A percentile compares a stretch with the other conserved stretches of the same genome.
These are phyloP conservation scores for Fraxinus floribunda DNA, from an alignment of 305 asterid genomes.

Conservation along the genomic window DNA sequence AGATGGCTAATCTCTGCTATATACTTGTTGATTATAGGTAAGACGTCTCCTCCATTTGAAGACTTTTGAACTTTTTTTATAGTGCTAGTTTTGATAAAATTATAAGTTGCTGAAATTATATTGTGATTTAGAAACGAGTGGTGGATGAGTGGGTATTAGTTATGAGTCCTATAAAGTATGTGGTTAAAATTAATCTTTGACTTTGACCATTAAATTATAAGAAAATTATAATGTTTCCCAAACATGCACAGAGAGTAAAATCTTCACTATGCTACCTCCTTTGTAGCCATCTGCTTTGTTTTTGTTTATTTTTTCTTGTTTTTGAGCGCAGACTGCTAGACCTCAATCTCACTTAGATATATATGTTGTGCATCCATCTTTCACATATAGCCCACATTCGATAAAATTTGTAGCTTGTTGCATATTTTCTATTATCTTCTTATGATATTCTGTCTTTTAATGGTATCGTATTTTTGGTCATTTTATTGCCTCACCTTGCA, in stretches of 20 bases:
- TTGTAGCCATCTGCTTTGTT: neutral
- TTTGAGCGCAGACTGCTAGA: neutral
- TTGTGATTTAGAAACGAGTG: neutral
- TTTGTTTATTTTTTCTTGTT: neutral
- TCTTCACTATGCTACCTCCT: neutral
- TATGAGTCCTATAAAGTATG: neutral
- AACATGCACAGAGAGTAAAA: neutral
- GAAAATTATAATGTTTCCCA: neutral
- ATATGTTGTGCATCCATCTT: neutral
- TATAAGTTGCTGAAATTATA: neutral
- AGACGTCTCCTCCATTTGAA: neutral
- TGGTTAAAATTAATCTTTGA: neutral
- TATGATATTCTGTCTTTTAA: neutral
- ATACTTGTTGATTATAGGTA: neutral
- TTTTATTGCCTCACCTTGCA: neutral
- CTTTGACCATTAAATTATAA: neutral
- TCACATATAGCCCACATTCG: neutral
- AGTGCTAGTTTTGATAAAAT: neutral
- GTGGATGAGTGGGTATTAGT: neutral
- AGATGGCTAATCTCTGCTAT: neutral
- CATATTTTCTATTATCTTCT: neutral
- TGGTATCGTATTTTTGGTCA: neutral
- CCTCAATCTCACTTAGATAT: neutral
- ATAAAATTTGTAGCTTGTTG: neutral
- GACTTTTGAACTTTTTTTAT: neutral